Evolutionary conservation across 495 filamentous ascomycete genomes (phyloP).

Genomic region (Articulospora tetracladia): DNA sequence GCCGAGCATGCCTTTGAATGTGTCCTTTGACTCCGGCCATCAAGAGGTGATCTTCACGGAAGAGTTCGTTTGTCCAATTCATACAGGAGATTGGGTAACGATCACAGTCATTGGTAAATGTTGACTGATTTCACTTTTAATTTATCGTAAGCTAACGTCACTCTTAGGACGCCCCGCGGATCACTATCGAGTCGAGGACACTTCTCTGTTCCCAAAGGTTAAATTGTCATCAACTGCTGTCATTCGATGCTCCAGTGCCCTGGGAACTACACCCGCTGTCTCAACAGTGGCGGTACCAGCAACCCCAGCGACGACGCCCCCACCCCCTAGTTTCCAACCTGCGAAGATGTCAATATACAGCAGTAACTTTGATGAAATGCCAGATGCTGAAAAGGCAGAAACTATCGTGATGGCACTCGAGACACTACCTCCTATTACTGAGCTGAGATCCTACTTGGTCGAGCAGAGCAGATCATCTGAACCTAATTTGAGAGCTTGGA

Average conservation of each 20-base stretch:
- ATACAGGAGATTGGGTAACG: constrained; percentile 57
- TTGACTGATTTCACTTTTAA: not conserved
- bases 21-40: constrained; percentile 27
- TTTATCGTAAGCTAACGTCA: constrained; percentile 1
- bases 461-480: constrained; percentile 29
- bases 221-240: constrained; percentile 16
- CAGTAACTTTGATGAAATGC: constrained; percentile 43
- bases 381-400: constrained; percentile 40
- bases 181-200: constrained; percentile 23
- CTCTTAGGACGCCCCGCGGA: constrained; percentile 1
- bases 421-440: constrained; percentile 60
- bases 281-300: not conserved
- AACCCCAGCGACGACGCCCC: constrained; percentile 21
- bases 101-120: constrained; percentile 25
- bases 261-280: not conserved
- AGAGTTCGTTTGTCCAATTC: constrained; percentile 31
- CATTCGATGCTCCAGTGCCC: not conserved
- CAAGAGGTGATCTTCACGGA: constrained; percentile 39
- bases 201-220: constrained; percentile 19
- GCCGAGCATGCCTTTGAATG: constrained; percentile 7
- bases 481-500: constrained; percentile 55
- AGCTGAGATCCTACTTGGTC: constrained; percentile 60
- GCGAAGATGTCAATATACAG: constrained; percentile 41
- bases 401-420: constrained; percentile 59
- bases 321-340: not conserved